Evolutionary conservation across 371 early-diverging fungal genomes (phyloP), one percentile per base, ranked within the genome.

Genomic region (Rhizopus stolonifer): DNA sequence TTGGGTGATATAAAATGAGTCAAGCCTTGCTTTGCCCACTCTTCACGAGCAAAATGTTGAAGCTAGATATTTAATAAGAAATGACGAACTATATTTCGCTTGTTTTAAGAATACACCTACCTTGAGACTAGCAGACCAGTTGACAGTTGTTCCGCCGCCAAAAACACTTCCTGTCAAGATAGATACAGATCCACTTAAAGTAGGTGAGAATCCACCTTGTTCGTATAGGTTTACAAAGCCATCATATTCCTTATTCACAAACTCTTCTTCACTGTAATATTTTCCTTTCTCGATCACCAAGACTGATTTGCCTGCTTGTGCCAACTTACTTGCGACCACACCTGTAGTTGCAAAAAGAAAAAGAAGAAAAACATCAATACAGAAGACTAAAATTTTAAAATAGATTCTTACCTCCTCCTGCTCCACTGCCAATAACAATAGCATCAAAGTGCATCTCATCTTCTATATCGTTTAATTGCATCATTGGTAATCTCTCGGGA

Each of bases 11-110:
- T 31, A 54, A 89, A 87, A 54, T 82, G 62, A 34, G 74, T 52
- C 3, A 91, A 65, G 3, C 87, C 84, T 50, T 71, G 56, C 29
- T 75, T 74, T 7, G 86, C 82, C 91, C 91, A 91, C 55, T 91
- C 90, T 58, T 84, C 77, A 14, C 90, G 83, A 23, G 85, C 76
- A 58, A 64, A 76, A 54, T 83, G 62, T 44, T 84, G 88, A 10
- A 72, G 73, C 66, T 80, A 59, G n/a, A n/a, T n/a, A n/a, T n/a
- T n/a, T 11, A 11, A 29, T 38, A 38, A 24, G 10, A 23, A 9
- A 38, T 36, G 7, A 38, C 17, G 21, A 26, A 7, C 2, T 13
- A 42, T 17, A 42, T 42, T 2, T 19, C 18, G 1, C 6, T 9
- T 9, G 8, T 21, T 21, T 10, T 21, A 7, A 8, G 21, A 9